Evolutionary conservation across 805 yeast species (phyloP).

Genomic region (Cyberlindnera petersonii): DNA sequence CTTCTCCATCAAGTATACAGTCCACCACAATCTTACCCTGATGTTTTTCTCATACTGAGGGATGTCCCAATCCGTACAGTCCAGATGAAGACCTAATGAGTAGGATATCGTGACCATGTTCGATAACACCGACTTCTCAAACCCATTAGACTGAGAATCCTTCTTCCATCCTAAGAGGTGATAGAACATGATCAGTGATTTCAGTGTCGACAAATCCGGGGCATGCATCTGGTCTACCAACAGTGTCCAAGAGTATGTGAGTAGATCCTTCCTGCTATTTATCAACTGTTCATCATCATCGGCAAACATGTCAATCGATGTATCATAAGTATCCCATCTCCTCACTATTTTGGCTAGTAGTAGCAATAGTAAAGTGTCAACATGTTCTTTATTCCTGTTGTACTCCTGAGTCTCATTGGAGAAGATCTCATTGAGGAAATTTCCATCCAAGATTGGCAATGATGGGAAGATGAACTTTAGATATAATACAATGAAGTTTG

Average conservation of each 20-base stretch:
- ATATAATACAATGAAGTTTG: slow-evolving; percentile 11
- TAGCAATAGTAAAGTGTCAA: slow-evolving; percentile 4
- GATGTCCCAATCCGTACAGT: slow-evolving; percentile 13
- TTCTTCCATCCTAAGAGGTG: slow-evolving; percentile 12
- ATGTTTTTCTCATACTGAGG: slow-evolving; percentile 11
- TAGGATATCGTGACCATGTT: slow-evolving; percentile 9
- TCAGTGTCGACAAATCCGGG: slow-evolving; percentile 13
- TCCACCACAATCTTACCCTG: slow-evolving; percentile 76
- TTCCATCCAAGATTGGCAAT: slow-evolving; percentile 12
- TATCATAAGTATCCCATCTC: slow-evolving; percentile 14
- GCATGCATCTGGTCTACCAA: slow-evolving; percentile 11
- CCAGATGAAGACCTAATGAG: slow-evolving; percentile 11
- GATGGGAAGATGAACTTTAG: slow-evolving; percentile 11
- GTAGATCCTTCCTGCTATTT: slow-evolving; percentile 5
- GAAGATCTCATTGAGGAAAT: slow-evolving; percentile 12
- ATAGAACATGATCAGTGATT: slow-evolving; percentile 11
- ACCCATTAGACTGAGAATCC: slow-evolving; percentile 13
- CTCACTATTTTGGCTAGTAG: slow-evolving; percentile 8
- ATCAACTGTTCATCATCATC: slow-evolving; percentile 7
- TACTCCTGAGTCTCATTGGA: slow-evolving; percentile 13
- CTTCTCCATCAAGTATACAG: slow-evolving; percentile 70
- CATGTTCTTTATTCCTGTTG: slow-evolving; percentile 7
- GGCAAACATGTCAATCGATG: slow-evolving; percentile 11
- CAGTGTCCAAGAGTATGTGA: slow-evolving; percentile 9
- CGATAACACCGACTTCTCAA: slow-evolving; percentile 10